Base-by-base conservation (phyloP, 2,329 filamentous ascomycete genomes). In the Chrysoporthe deuterocubensis region DNA sequence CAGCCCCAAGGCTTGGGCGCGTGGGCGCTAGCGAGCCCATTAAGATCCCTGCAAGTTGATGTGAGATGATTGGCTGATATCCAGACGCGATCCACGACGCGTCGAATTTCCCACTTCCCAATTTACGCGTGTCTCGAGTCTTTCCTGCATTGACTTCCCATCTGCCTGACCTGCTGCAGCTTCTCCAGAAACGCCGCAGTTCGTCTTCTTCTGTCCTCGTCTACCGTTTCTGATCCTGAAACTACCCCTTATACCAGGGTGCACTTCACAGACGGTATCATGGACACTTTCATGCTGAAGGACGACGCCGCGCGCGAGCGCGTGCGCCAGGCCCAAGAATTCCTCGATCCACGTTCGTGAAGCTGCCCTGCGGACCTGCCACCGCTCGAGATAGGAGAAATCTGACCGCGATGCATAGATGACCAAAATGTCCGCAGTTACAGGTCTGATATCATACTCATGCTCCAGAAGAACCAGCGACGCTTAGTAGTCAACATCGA, bases 281-380 rank as follows among this genome's bases (percentile, higher is more conserved):
- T 96, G 92, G 91, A 94, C 73, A 86, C 84, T 69, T 83, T 88
- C 73, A 89, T 91, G 82, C 87, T 96, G 75, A 89, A 91, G 79
- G 94, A 97, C 85, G 92, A 96, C 80, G 93, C 91, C 72, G 89
- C 91, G 74, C 87, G 89, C 74, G 90, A 96, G 82, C 92, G 94
- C 75, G 89, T 97, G 78, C 91, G 93, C 74, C 89, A 91, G 71
- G 94, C 93, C n/a, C 87, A 91, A 74, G 94, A 97, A 78, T 97
- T 98, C 76, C 88, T 98, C 56, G 95, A 97, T 83, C 95, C 95
- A 70, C 90, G 94, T 97, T 87, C 75, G 90, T 74, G 57, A 57
- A 37, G 59, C 46, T 57, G 34, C 37, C 44, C 21, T 46, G 9
- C 14, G 16, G 14, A 54, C 44, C 34, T 26, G 8, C 48, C 21